phyloP scores from a whole-genome alignment of 805 yeast species.

The Komagataella phaffii region DNA sequence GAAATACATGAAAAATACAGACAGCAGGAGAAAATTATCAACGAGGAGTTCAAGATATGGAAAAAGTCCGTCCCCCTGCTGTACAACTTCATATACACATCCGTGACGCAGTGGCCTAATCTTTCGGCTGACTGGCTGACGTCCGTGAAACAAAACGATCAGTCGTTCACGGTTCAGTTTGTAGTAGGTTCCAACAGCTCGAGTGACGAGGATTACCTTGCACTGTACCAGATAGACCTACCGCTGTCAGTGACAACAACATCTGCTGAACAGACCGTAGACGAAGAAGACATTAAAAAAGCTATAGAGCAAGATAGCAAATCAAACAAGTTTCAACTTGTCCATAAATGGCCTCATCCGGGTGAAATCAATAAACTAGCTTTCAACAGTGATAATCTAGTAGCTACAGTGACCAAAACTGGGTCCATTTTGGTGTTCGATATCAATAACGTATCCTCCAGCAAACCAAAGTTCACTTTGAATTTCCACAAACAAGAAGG shows the following conservation, averaged over 20 bases:
- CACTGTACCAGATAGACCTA: constrained; percentile 27
- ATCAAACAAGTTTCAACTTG: constrained; percentile 26
- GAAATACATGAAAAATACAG: constrained; percentile 24
- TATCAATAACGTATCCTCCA: constrained; percentile 8
- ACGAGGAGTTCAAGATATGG: constrained; percentile 77
- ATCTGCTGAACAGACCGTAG: constrained; percentile 3
- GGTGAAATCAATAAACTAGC: constrained; percentile 57
- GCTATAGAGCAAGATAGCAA: constrained; percentile 14
- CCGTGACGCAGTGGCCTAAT: constrained; percentile 58
- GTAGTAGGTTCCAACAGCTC: constrained; percentile 33
- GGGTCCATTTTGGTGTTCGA: constrained; percentile 37
- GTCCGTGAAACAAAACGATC: constrained; percentile 11
- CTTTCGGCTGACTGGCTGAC: constrained; percentile 61
- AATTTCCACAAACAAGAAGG: constrained; percentile 56
- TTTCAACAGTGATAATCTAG: constrained; percentile 32
- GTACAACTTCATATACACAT: constrained; percentile 62
- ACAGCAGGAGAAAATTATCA: constrained; percentile 44
- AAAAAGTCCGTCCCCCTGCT: constrained; percentile 71
- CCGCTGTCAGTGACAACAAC: constrained; percentile 29
- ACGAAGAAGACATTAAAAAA: neutral
- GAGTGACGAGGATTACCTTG: constrained; percentile 28
- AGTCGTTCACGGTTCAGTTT: constrained; percentile 15
- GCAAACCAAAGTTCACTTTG: constrained; percentile 15
- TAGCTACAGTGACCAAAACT: constrained; percentile 41
- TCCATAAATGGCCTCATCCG: constrained; percentile 43